Percentiles rank a stretch among this genome's conserved stretches.
These are phyloP conservation scores for Parascedosporium putredinis DNA, from an alignment of 2,329 filamentous ascomycete genomes.

Conservation along the genomic window DNA sequence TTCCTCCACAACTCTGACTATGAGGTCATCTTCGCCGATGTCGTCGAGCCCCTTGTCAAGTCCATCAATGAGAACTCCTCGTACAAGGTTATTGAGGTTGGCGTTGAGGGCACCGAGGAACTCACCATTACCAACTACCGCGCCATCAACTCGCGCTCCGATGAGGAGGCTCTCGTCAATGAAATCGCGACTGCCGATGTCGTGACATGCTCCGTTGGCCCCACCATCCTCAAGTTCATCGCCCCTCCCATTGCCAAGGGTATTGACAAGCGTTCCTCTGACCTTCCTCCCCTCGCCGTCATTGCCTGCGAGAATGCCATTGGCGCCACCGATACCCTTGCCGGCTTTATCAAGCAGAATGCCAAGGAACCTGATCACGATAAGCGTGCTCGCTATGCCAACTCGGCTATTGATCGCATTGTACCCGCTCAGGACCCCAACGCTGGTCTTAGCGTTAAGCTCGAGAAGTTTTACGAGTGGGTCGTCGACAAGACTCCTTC, in stretches of 20 bases:
- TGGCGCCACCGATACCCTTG: slow-evolving; percentile 81
- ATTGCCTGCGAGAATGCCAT: slow-evolving; percentile 99
- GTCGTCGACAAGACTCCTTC: slow-evolving; percentile 83
- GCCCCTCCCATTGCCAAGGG: slow-evolving; percentile 92
- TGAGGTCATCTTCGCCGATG: slow-evolving; percentile 93
- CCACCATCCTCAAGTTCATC: slow-evolving; percentile 93
- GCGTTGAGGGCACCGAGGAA: slow-evolving; percentile 66
- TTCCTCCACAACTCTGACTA: slow-evolving; percentile 93
- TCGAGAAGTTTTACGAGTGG: slow-evolving; percentile 99
- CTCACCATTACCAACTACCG: slow-evolving; percentile 91
- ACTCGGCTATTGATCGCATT: slow-evolving; percentile 97
- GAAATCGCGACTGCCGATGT: slow-evolving; percentile 82
- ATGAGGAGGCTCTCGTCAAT: slow-evolving; percentile 70
- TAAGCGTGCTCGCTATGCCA: slow-evolving; percentile 78
- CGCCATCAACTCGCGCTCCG: slow-evolving; percentile 85
- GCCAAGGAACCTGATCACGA: slow-evolving; percentile 63
- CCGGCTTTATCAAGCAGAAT: slow-evolving; percentile 65
- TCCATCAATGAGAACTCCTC: slow-evolving; percentile 62
- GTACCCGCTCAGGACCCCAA: slow-evolving; percentile 79
- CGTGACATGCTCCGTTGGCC: slow-evolving; percentile 94
- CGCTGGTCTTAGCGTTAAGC: slow-evolving; percentile 78
- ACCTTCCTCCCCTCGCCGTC: slow-evolving; percentile 64
- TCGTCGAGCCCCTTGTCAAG: slow-evolving; percentile 74
- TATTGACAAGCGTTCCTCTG: slow-evolving; percentile 62
- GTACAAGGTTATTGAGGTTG: slow-evolving; percentile 91